Base-by-base conservation (phyloP, 257 asterid genomes). In the Nemophila menziesii region DNA sequence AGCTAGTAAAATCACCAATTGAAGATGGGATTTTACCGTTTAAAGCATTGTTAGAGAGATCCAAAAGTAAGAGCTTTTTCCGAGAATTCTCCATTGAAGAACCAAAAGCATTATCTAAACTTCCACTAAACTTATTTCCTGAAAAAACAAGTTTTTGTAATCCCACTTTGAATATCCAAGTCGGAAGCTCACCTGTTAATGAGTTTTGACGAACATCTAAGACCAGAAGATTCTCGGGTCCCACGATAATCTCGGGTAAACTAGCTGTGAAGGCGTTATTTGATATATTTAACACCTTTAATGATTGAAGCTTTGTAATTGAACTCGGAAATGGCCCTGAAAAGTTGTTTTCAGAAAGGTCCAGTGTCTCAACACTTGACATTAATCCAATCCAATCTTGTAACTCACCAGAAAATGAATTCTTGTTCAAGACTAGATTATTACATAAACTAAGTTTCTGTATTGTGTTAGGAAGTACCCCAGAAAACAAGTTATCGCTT, bases 321-420 rank as follows among this genome's bases (percentile, higher is more conserved):
- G 93, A 74, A 63, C 45, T 44, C 0, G 96, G 87, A 34, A 86
- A 23, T 39, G 49, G 55, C 12, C 93, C 90, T 4, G 72, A 70
- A 33, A 86, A 72, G 44, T 47, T 70, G 55, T 86, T 86, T 51
- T 27, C 77, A 14, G 96, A 79, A 43, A 86, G 57, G 50, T 86
- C 94, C 15, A 86, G 64, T 19, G 48, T 61, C 64, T 74, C 77
- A 8, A 82, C 84, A 60, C 75, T 70, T 51, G 70, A 64, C 87
- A 86, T 55, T 61, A 74, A 79, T 65, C 86, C 93, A 55, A 86
- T 68, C 96, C 94, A 86, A 24, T 68, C 67, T 33, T 89, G 84
- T 21, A 82, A 18, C 42, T 54, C 67, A 36, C 78, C 79, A 2
- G 63, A 47, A 11, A 86, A 68, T 26, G 55, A 57, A 70, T 86